These are phyloP conservation scores for Fusarium neocosmosporiellum DNA, from an alignment of 2,329 filamentous ascomycete species.

Conservation along the genomic window DNA sequence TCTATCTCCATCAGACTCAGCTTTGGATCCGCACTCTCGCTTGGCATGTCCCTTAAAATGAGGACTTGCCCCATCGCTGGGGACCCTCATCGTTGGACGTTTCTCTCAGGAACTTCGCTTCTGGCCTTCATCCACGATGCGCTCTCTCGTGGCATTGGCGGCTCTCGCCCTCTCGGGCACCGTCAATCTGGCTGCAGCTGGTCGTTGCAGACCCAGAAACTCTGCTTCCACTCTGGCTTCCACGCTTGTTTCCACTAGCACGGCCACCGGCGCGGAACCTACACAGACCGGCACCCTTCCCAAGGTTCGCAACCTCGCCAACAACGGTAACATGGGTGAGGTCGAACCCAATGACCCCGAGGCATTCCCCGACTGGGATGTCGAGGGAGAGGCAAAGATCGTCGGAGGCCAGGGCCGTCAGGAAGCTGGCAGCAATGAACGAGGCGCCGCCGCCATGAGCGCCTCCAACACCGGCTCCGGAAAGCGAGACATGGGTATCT, in stretches of 20 bases:
- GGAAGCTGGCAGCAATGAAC: not conserved
- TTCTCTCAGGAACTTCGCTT: not conserved
- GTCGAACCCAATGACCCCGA: not conserved
- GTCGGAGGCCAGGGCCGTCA: not conserved
- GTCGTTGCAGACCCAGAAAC: not conserved
- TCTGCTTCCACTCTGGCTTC: not conserved
- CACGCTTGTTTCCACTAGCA: not conserved
- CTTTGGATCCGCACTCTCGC: not conserved
- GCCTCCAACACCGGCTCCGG: not conserved
- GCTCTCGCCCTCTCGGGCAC: slow-evolving; percentile 13
- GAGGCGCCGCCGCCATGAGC: not conserved
- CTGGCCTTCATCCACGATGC: slow-evolving; percentile 1
- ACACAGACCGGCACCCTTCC: not conserved
- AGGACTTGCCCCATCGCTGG: not conserved
- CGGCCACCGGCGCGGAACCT: not conserved
- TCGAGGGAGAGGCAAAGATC: slow-evolving; percentile 1
- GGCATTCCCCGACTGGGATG: not conserved
- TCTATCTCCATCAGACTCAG: not conserved
- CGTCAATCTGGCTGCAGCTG: not conserved
- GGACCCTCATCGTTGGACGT: not conserved
- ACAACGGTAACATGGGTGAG: slow-evolving; percentile 3
- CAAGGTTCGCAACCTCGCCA: not conserved
- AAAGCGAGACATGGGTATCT: slow-evolving; percentile 4
- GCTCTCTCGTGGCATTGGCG: slow-evolving; percentile 11
- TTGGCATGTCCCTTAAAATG: not conserved